Evolutionary conservation across 345 rosid species (phyloP), one percentile per base, ranked within the genome.

Genomic region (Kernera saxatilis): DNA sequence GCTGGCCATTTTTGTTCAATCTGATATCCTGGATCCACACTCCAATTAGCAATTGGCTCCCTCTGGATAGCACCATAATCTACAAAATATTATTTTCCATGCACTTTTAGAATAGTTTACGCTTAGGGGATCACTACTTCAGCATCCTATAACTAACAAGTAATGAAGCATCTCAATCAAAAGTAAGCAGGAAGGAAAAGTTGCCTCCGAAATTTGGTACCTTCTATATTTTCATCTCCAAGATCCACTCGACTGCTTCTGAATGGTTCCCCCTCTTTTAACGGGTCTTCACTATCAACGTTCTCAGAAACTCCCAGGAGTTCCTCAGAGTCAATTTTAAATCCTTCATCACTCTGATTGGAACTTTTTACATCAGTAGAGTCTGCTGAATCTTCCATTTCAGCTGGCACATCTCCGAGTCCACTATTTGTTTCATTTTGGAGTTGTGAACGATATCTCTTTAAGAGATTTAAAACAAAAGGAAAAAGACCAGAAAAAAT

Each of bases 401-500:
- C 57, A 29, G 73, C 61, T 10, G 36, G 35, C 2, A 44, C 69
- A 37, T 52, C 78, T 73, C 77, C 67, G 45, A 46, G 23, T 53
- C 51, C 71, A 69, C 48, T 68, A 37, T 63, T 76, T 64, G 53
- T 76, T 64, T 76, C 64, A 45, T 68, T 44, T 45, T 75, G 77
- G 35, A 79, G 62, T 53, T 79, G 78, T 53, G 70, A 74, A 50
- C 69, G 74, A 5, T 77, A 57, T 46, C 67, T 85, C 74, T 78
- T 73, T 27, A 87, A 79, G 63, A 93, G 41, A 68, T 83, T 81
- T 58, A 67, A 70, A 73, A 91, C 81, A 76, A 82, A 87, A 36
- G 97, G 96, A 54, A 89, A 76, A 79, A 91, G 77, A 77, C 85
- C 86, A 26, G 91, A 87, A 19, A 93, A 80, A 46, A 91, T 74